These are phyloP conservation scores for Apodospora peruviana DNA, from an alignment of 495 filamentous ascomycete genomes.

Conservation along the genomic window DNA sequence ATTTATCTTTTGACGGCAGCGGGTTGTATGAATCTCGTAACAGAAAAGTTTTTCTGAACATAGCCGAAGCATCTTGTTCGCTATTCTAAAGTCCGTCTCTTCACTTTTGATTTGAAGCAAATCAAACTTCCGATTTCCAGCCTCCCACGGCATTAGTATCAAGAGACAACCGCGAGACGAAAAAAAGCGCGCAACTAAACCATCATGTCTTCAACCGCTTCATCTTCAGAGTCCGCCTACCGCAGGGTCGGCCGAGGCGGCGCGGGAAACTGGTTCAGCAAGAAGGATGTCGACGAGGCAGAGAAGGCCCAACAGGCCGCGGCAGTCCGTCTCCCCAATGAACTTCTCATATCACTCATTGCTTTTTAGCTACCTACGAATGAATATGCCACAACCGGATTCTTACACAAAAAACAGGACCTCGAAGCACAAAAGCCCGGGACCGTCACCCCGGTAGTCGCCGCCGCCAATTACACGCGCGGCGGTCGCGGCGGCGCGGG, in stretches of 20 bases:
- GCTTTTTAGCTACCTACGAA: not conserved
- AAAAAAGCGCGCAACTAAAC: no score
- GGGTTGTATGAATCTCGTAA: no score
- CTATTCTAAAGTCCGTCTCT: no score
- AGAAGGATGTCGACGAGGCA: constrained; percentile 46
- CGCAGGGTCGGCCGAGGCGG: constrained; percentile 48
- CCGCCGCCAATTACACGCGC: constrained; percentile 34
- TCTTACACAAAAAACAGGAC: constrained; percentile 24
- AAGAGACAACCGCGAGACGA: no score
- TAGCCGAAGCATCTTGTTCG: no score
- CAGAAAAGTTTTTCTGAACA: no score
- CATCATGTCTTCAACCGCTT: no score
- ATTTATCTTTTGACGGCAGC: no score
- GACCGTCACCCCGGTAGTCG: constrained; percentile 2
- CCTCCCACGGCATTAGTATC: no score
- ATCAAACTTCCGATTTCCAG: no score
- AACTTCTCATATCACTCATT: not conserved
- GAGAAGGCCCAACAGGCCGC: constrained; percentile 19
- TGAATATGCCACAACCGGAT: not conserved
- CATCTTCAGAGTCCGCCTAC: constrained; percentile 21
- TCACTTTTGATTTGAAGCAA: no score
- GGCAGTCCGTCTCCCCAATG: constrained; percentile 28
- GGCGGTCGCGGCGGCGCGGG: constrained; percentile 57
- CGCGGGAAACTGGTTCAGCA: constrained; percentile 57
- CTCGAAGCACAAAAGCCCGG: constrained; percentile 37